Base-by-base conservation (phyloP, 495 filamentous ascomycete genomes). In the Penicillium angulare region DNA sequence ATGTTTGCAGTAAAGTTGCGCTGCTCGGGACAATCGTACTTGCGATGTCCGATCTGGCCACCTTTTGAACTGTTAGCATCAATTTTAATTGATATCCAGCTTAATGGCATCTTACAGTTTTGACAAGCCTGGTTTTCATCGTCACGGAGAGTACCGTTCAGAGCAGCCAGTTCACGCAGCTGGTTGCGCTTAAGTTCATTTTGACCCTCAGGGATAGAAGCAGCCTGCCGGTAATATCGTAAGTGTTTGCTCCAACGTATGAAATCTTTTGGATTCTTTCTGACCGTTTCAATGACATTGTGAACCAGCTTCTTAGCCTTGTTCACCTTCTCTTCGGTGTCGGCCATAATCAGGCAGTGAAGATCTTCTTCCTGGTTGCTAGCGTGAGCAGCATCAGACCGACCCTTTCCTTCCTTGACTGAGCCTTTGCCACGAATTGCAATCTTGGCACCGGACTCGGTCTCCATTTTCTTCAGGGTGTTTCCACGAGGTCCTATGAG, bases 291-390 rank as follows among this genome's bases (percentile, higher is more conserved):
- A 65, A 98, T 96, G 56, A 98, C 85, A 38, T 96, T 95, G 72
- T 97, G 91, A 50, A 98, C 95, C 32, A 96, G 73, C 73, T 93
- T 88, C 77, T 97, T 97, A 26, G 93, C 93, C 66, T 96, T 95
- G 77, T 95, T 93, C 56, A 98, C 89, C 76, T 97, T 98, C 52
- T 96, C 89, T 71, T 98, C 93, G 32, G 90, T 97, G 62, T 98
- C 93, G 53, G 93, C 95, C 89, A 97, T 98, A 75, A 98, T 96
- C 68, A 98, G 76, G 67, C 93, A 98, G 72, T 98, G 93, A 34
- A 98, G 79, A 75, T 98, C 93, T 75, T 98, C 93, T 77, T 98
- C 93, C 82, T 97, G 93, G 79, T 98, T 97, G 79, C 92, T 96
- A 74, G 90, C 90, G 78, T 96, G 92, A 74, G 93, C 93, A 53